These are phyloP conservation scores for Globisporangium radiosum DNA, from an alignment of 352 stramenopile species.

Conservation along the genomic window DNA sequence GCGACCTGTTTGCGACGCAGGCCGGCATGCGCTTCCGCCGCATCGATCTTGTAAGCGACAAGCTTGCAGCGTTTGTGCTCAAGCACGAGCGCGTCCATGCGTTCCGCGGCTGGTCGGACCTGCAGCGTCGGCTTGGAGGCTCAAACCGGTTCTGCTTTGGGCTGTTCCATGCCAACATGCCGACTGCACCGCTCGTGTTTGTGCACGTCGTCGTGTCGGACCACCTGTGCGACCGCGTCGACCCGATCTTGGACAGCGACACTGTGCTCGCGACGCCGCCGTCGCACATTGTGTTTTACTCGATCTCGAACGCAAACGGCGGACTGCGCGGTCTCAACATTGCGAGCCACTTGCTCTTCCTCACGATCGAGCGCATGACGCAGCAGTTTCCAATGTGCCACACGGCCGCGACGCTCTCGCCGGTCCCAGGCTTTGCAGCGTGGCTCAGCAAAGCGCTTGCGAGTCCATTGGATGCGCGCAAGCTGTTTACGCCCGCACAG, in stretches of 20 bases:
- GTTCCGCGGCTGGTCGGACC: constrained; percentile 59
- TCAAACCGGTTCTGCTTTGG: constrained; percentile 73
- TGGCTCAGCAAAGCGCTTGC: constrained; percentile 58
- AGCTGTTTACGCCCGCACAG: constrained; percentile 49
- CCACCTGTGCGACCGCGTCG: constrained; percentile 56
- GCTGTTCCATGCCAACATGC: constrained; percentile 81
- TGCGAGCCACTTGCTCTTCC: constrained; percentile 73
- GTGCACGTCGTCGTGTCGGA: constrained; percentile 70
- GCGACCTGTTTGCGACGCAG: constrained; percentile 77
- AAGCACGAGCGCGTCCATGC: constrained; percentile 75
- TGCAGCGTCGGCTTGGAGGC: constrained; percentile 52
- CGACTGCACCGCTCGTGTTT: constrained; percentile 62
- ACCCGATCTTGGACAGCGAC: constrained; percentile 53
- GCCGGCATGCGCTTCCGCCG: constrained; percentile 73
- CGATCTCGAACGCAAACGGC: constrained; percentile 73
- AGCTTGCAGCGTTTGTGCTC: constrained; percentile 58
- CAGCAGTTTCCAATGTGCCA: constrained; percentile 56
- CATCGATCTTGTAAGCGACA: constrained; percentile 70
- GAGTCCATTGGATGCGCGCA: constrained; percentile 15
- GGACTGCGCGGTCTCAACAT: constrained; percentile 80
- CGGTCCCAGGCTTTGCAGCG: constrained; percentile 63
- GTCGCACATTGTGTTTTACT: constrained; percentile 84
- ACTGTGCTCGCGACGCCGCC: constrained; percentile 30
- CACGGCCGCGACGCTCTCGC: constrained; percentile 68
- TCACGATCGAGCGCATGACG: constrained; percentile 75